Percentiles rank a stretch among this genome's conserved stretches.
Evolutionary conservation across 371 early-diverging fungal genomes (phyloP).

Genomic region (Rhizomucor miehei): DNA sequence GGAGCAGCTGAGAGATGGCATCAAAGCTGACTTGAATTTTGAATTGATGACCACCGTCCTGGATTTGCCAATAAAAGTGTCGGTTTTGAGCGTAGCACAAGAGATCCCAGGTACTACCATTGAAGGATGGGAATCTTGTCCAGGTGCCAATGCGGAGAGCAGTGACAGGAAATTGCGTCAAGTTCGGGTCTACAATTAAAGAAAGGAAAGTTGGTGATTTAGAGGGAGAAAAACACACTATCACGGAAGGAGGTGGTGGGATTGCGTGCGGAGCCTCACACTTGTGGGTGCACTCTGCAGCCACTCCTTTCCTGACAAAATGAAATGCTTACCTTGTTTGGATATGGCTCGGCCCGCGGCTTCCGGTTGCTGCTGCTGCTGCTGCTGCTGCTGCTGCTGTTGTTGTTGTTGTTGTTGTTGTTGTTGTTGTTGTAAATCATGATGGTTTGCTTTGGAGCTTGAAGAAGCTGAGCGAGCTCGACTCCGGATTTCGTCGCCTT

Average conservation of each 20-base stretch:
- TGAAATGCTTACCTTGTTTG: slow-evolving; percentile 11
- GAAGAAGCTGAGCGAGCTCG: too few relatives aligned
- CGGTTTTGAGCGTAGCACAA: slow-evolving; percentile 24
- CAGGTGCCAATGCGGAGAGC: slow-evolving; percentile 33
- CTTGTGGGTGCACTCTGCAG: too few relatives aligned
- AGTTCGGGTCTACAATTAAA: too few relatives aligned
- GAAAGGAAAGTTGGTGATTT: slow-evolving; percentile 8
- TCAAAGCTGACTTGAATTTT: slow-evolving; percentile 28
- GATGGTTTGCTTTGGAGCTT: too few relatives aligned
- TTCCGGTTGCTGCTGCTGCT: slow-evolving; percentile 21
- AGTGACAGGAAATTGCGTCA: slow-evolving; percentile 29
- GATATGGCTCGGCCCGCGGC: slow-evolving; percentile 16
- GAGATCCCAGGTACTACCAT: slow-evolving; percentile 22
- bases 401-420: slow-evolving; percentile 8
- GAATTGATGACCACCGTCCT: slow-evolving; percentile 32
- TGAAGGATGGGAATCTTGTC: slow-evolving; percentile 22
- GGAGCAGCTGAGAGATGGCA: slow-evolving; percentile 22
- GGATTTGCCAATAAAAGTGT: slow-evolving; percentile 39
- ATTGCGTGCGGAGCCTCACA: too few relatives aligned
- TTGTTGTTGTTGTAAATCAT: too few relatives aligned
- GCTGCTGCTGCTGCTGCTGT: slow-evolving; percentile 10
- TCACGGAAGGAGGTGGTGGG: neutral
- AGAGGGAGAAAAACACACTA: neutral
- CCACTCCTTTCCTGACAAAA: too few relatives aligned
- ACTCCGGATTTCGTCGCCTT: too few relatives aligned